Evolutionary conservation across 768 basidiomycete species (phyloP).

Genomic region (Leucocoprinus leucothites): DNA sequence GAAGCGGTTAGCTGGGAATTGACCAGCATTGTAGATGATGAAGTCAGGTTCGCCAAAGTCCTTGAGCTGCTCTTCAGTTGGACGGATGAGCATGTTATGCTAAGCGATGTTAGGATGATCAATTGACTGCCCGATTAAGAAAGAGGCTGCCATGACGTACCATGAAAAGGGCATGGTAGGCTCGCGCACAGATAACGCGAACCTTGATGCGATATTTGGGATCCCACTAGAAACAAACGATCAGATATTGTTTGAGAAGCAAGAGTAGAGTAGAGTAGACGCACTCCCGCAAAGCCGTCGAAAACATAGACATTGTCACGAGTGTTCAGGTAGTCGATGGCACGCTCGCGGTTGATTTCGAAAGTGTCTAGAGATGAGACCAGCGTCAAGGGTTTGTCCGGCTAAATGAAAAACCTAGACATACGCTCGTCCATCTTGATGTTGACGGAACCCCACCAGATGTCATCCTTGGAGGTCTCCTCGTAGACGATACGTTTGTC

Average conservation of each 20-base stretch:
- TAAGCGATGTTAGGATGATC: slow-evolving; percentile 26
- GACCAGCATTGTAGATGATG: slow-evolving; percentile 99
- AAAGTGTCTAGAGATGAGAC: slow-evolving; percentile 73
- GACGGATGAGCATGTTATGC: slow-evolving; percentile 99
- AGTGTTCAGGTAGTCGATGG: slow-evolving; percentile 98
- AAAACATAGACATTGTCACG: slow-evolving; percentile 98
- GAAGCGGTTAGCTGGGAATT: slow-evolving; percentile 99
- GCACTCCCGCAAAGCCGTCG: slow-evolving; percentile 88
- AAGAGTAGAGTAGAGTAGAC: slow-evolving; percentile 21
- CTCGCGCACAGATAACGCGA: slow-evolving; percentile 96
- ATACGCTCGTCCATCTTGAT: slow-evolving; percentile 97
- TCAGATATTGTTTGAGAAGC: slow-evolving; percentile 3
- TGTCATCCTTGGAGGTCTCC: slow-evolving; percentile 92
- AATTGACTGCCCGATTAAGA: slow-evolving; percentile 16
- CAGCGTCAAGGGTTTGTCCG: slow-evolving; percentile 3
- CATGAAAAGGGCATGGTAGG: slow-evolving; percentile 99
- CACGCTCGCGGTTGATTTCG: slow-evolving; percentile 98
- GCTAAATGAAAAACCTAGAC: slow-evolving; percentile 24
- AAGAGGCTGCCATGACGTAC: slow-evolving; percentile 40
- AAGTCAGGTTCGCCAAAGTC: slow-evolving; percentile 98
- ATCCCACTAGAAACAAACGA: slow-evolving; percentile 67
- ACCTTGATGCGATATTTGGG: slow-evolving; percentile 99
- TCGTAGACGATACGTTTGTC: slow-evolving; percentile 99
- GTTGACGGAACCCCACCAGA: slow-evolving; percentile 99
- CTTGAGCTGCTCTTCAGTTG: slow-evolving; percentile 89